Base-by-base conservation (phyloP, 176 grass and related monocot genomes). In the Avena sativa region DNA sequence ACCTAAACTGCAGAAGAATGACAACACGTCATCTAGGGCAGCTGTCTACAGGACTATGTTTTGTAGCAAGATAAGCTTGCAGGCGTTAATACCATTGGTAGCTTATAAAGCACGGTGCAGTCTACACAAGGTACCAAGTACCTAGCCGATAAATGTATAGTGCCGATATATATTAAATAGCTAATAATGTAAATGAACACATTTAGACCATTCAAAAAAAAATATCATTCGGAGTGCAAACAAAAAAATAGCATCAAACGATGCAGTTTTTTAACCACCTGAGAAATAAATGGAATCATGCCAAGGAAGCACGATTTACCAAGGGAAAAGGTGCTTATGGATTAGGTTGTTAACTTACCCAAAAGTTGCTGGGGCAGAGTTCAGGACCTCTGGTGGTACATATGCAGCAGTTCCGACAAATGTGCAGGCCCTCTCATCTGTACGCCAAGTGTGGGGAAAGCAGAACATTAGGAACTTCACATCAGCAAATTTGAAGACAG, bases 351-450 rank as follows among this genome's bases (percentile, higher is more conserved):
- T 48, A 44, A 86, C 87, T 94, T 83, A 99, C 97, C 92, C 89
- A 89, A 88, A 96, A 80, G 97, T 96, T 85, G 97, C 92, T 63
- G 97, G 97, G 73, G 92, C 90, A 59, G 94, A 96, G 85, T 99
- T 96, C 65, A 99, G 90, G 83, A 99, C 97, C 77, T 99, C 97
- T 20, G 97, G 97, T 85, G 97, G 97, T 50, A 99, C 86, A 76
- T 99, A 99, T 60, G 97, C 97, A 36, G 97, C 97, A 26, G 97
- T 96, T 83, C 97, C 94, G 55, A 99, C 92, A 91, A 99, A 99
- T 75, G 97, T 99, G 50, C 97, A 99, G 15, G 97, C 94, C 86
- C 92, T 94, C 89, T 99, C 94, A 87, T 74, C 97, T 99, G 83
- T 75, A 88, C 9, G 3, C 36, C 40, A 53, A 86, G 86, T 51